Evolutionary conservation across 2,329 filamentous ascomycete genomes (phyloP), one percentile per base, ranked within the genome.

Genomic region (Neocatenulostroma microsporum): DNA sequence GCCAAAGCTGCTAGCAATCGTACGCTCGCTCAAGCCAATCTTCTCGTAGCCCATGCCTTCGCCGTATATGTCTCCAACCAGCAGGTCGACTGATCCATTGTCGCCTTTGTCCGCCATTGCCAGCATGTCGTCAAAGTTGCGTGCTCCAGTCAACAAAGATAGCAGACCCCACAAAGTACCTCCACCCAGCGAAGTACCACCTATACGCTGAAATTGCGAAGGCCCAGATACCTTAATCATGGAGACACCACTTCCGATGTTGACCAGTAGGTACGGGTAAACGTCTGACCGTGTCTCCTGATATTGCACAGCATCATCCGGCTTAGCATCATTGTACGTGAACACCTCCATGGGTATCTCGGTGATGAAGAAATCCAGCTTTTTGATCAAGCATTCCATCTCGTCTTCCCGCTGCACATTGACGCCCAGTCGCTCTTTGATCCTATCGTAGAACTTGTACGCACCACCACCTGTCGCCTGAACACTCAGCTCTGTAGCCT

Each of bases 261-360:
- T 98, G 54, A 98, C 91, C 20, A 98, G 78, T 27, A 98, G 78
- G 58, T 98, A 98, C 2, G 91, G 91, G 60, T 98, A 96, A 41
- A 94, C 86, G 49, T 89, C 79, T n/a, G 78, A 70, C 29, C 72
- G 70, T 1, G 86, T 78, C 42, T 81, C 76, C 54, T 85, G 77
- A 57, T 94, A 96, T 54, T 84, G 76, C 83, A 95, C 94, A 4
- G 88, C 87, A 51, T 55, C 52, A 9, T 91, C 81, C 21, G 61
- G 54, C 40, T 66, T 50, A 11, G 76, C 75, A 60, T 94, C 89
- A 57, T 83, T 88, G 63, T 96, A 96, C 14, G 87, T 95, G 57
- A 98, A 98, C 36, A 98, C 89, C 64, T 98, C 91, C 50, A 83
- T 79, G 14, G 91, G 91, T 41, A 98, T 96, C 60, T 96, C 88